Base-by-base conservation (phyloP, 306 rosid species). In the Prunus davidiana region DNA sequence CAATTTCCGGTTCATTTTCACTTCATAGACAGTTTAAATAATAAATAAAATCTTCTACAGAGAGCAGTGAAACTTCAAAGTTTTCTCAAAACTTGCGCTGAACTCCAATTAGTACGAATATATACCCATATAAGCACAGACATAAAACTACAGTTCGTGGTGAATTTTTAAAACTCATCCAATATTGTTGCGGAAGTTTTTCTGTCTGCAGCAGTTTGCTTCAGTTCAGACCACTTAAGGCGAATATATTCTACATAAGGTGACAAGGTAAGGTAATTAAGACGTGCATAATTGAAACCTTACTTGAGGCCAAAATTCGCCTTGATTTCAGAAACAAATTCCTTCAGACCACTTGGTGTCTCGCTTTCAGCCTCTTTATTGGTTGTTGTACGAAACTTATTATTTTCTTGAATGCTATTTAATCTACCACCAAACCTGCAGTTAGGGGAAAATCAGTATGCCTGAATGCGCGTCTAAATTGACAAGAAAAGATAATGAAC, bases 351-450 rank as follows among this genome's bases (percentile, higher is more conserved):
- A 30, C 64, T 76, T 45, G 81, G 87, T 18, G 75, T 74, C 24
- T 79, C 76, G 14, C 76, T 68, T 67, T 76, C 68, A 66, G 61
- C 69, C 46, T 71, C 69, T 58, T 22, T 24, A 25, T 67, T 30
- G 14, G 49, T 28, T 32, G 75, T 69, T 73, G 72, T 66, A 15
- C 76, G 72, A 51, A 83, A 83, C 79, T 83, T 83, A 12, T 24
- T 46, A 64, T 83, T 83, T 68, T 83, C 84, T 64, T 67, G 73
- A 69, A 83, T 80, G 76, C 84, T 83, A 38, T 13, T 51, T 75
- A 83, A 62, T 76, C 87, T 80, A 7, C 84, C 87, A 61, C 87
- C 84, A 76, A 80, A 76, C 74, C 87, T 83, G 82, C 67, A 78
- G 50, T 69, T 65, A 34, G 46, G 45, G 54, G 41, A 45, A n/a